Conservation (phyloP, 768 basidiomycete genomes). For the Lyophyllum atratum region DNA sequence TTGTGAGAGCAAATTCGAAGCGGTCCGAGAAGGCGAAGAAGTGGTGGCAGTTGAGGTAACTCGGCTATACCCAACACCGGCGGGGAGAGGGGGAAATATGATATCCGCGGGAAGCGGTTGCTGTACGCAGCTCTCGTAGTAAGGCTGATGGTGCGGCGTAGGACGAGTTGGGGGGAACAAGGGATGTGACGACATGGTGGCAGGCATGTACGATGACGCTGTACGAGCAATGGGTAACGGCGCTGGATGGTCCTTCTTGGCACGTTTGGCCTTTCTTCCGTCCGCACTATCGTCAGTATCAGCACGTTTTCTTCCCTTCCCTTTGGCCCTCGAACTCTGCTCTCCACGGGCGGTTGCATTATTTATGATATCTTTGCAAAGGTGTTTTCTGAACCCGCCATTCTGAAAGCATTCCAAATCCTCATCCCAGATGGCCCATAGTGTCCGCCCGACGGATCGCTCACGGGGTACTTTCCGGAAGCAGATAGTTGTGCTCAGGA, state of each 20-base stretch:
- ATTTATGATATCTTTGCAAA: slow-evolving; percentile 50
- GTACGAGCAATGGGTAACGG: slow-evolving; percentile 20
- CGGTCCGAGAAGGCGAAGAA: slow-evolving; percentile 26
- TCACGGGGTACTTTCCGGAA: slow-evolving; percentile 86
- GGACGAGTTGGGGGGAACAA: slow-evolving; percentile 56
- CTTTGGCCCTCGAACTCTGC: slow-evolving; percentile 30
- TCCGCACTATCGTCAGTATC: slow-evolving; percentile 40
- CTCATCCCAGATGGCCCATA: slow-evolving; percentile 86
- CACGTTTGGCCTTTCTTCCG: slow-evolving; percentile 47
- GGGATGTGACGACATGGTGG: slow-evolving; percentile 32
- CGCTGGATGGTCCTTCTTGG: slow-evolving; percentile 39
- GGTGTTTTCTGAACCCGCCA: slow-evolving; percentile 76
- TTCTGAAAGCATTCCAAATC: slow-evolving; percentile 82
- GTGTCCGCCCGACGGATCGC: slow-evolving; percentile 75
- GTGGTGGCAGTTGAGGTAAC: slow-evolving; percentile 24
- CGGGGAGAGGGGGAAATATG: slow-evolving; percentile 74
- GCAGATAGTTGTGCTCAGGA: slow-evolving; percentile 87
- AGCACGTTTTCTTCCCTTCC: slow-evolving; percentile 36
- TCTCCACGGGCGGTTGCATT: slow-evolving; percentile 35
- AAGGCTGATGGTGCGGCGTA: slow-evolving; percentile 71
- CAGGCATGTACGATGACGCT: slow-evolving; percentile 23
- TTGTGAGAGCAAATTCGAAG: not conserved
- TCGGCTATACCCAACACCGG: slow-evolving; percentile 38
- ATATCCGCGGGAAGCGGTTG: slow-evolving; percentile 58
- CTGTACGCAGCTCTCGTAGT: slow-evolving; percentile 62